These are phyloP conservation scores for Ophiocordyceps sinensis DNA, from an alignment of 2,329 filamentous ascomycete species.

Conservation along the genomic window DNA sequence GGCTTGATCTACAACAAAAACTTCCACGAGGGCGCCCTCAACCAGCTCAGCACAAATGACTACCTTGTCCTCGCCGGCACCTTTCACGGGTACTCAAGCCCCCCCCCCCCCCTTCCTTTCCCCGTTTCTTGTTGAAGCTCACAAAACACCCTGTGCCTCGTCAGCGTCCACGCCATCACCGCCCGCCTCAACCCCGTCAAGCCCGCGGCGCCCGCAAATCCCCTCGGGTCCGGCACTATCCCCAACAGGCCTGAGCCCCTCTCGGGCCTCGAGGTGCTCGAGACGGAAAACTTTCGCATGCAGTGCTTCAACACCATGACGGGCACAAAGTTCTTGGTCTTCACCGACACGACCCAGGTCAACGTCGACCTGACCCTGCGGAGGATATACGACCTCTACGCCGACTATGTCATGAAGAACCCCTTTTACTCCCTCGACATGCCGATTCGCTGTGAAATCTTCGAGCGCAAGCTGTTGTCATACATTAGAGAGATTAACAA, in stretches of 20 bases:
- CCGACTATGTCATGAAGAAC: conserved; percentile 99
- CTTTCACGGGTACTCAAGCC: conserved; percentile 65
- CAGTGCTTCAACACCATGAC: conserved; percentile 94
- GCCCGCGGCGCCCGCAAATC: conserved; percentile 15
- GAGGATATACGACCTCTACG: conserved; percentile 86
- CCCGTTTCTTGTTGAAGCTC: background rate
- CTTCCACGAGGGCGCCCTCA: conserved; percentile 73
- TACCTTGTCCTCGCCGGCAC: conserved; percentile 93
- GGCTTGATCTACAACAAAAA: conserved; percentile 92
- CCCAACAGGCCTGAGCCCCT: conserved; percentile 44
- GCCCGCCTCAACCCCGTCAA: conserved; percentile 45
- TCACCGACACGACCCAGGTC: conserved; percentile 77
- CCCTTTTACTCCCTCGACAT: conserved; percentile 97
- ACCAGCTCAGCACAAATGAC: conserved; percentile 87
- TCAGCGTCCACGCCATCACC: conserved; percentile 55
- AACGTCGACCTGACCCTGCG: conserved; percentile 75
- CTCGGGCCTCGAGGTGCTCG: conserved; percentile 80
- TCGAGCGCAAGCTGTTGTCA: conserved; percentile 71
- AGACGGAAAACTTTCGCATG: conserved; percentile 86
- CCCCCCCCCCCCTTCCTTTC: conserved; percentile 1
- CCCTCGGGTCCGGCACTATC: conserved; percentile 21
- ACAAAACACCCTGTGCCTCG: conserved; percentile 1
- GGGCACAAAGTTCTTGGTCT: conserved; percentile 88
- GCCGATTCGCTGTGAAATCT: conserved; percentile 89
- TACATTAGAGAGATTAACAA: conserved; percentile 65